These are phyloP conservation scores for Ogataea siamensis DNA, from an alignment of 805 yeast genomes.

Conservation along the genomic window DNA sequence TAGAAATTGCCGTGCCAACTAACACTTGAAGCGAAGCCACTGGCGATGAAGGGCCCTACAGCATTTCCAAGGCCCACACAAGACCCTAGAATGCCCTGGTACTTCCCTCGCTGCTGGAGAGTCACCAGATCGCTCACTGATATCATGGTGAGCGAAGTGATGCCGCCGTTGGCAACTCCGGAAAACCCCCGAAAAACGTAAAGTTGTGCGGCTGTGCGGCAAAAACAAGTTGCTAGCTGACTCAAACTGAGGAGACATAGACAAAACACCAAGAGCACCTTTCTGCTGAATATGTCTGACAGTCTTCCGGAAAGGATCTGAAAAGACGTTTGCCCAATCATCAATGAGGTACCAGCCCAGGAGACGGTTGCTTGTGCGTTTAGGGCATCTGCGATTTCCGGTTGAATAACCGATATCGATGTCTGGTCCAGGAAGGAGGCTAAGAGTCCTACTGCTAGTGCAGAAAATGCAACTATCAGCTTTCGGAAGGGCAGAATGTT, in stretches of 20 bases:
- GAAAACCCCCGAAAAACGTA: slow-evolving; percentile 53
- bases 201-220: slow-evolving; percentile 46
- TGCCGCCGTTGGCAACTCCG: slow-evolving; percentile 58
- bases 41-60: slow-evolving; percentile 56
- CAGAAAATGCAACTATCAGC: slow-evolving; percentile 37
- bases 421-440: slow-evolving; percentile 50
- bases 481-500: slow-evolving; percentile 40
- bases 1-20: slow-evolving; percentile 55
- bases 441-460: slow-evolving; percentile 40
- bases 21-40: slow-evolving; percentile 43
- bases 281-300: slow-evolving; percentile 56
- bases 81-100: slow-evolving; percentile 54
- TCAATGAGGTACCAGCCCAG: slow-evolving; percentile 58
- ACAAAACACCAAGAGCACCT: slow-evolving; percentile 40
- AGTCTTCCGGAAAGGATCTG: slow-evolving; percentile 54
- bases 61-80: slow-evolving; percentile 52
- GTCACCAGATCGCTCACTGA: slow-evolving; percentile 54
- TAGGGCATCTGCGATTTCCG: slow-evolving; percentile 47
- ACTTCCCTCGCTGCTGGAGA: slow-evolving; percentile 52
- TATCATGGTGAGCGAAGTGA: slow-evolving; percentile 49
- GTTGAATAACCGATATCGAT: slow-evolving; percentile 46
- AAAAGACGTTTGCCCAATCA: slow-evolving; percentile 50
- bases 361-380: slow-evolving; percentile 44
- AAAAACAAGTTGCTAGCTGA: slow-evolving; percentile 52
- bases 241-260: slow-evolving; percentile 40